phyloP scores from a whole-genome alignment of 306 rosid genomes.

The Luffa acutangula region DNA sequence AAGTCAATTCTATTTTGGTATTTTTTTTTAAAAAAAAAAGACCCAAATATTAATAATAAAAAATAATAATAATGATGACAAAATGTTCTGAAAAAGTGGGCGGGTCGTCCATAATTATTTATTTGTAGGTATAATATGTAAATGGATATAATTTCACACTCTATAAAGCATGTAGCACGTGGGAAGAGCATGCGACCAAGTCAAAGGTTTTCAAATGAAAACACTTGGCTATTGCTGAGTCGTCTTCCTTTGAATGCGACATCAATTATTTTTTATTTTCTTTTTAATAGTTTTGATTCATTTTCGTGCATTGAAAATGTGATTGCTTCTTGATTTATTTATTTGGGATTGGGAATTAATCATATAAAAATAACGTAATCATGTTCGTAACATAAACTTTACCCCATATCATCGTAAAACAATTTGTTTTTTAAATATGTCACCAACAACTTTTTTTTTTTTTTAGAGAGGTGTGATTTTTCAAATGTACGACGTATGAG shows the following conservation, averaged over 20 bases:
- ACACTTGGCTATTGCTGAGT: not conserved
- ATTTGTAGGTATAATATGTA: not conserved
- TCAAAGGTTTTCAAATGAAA: conserved; percentile 7
- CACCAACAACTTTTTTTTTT: not conserved
- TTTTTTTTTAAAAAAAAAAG: not conserved
- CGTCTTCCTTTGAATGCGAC: conserved; percentile 8
- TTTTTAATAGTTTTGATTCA: not conserved
- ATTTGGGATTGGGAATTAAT: not conserved
- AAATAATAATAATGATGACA: not conserved
- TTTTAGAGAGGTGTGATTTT: not conserved
- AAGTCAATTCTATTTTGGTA: conserved; percentile 7
- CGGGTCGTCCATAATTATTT: not conserved
- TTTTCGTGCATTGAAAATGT: conserved; percentile 4
- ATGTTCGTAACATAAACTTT: not conserved
- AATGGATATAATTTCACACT: not conserved
- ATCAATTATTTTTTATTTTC: not conserved
- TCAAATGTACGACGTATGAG: not conserved
- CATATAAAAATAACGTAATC: not conserved
- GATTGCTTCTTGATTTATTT: not conserved
- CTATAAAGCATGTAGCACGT: not conserved
- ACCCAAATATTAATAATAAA: not conserved
- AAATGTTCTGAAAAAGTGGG: conserved; percentile 4
- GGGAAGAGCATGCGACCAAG: conserved; percentile 9
- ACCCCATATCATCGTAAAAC: not conserved
- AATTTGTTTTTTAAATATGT: not conserved